phyloP scores from a whole-genome alignment of 352 stramenopile species.

The Globisporangium lucens region DNA sequence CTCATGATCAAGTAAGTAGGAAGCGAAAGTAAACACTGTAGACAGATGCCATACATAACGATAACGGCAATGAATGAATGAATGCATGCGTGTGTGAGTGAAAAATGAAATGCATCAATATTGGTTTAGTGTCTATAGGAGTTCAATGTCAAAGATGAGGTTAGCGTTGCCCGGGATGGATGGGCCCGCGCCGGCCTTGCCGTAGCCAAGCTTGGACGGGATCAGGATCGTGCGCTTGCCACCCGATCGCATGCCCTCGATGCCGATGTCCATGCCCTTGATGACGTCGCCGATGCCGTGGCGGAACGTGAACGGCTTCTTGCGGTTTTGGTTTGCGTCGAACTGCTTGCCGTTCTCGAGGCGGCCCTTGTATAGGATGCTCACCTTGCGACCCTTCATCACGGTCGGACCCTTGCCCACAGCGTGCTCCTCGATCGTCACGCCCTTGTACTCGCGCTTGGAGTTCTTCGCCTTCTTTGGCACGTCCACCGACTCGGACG shows the following conservation, averaged over 20 bases:
- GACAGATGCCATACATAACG: neutral
- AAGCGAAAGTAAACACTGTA: neutral
- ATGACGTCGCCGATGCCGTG: constrained; percentile 91
- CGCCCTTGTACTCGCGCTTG: constrained; percentile 62
- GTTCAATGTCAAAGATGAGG: constrained; percentile 94
- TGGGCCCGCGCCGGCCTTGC: constrained; percentile 68
- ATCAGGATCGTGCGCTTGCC: constrained; percentile 94
- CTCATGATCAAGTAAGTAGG: constrained; percentile 37
- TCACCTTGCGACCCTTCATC: constrained; percentile 65
- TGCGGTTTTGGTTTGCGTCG: constrained; percentile 75
- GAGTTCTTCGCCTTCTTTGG: constrained; percentile 77
- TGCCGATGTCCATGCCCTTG: constrained; percentile 95
- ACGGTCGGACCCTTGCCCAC: constrained; percentile 68
- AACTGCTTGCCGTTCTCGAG: constrained; percentile 87
- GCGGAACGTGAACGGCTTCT: constrained; percentile 82
- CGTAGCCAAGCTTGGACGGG: constrained; percentile 93
- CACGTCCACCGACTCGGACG: constrained; percentile 54
- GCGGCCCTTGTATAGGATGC: constrained; percentile 78
- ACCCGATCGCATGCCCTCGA: constrained; percentile 84
- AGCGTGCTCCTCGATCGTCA: constrained; percentile 73
- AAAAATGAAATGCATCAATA: constrained; percentile 8
- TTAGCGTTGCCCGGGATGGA: constrained; percentile 90
- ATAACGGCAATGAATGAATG: neutral
- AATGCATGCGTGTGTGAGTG: neutral
- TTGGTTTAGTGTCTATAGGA: constrained; percentile 53